Evolutionary conservation across 2,329 filamentous ascomycete species (phyloP).

Genomic region (Fusarium algeriense): DNA sequence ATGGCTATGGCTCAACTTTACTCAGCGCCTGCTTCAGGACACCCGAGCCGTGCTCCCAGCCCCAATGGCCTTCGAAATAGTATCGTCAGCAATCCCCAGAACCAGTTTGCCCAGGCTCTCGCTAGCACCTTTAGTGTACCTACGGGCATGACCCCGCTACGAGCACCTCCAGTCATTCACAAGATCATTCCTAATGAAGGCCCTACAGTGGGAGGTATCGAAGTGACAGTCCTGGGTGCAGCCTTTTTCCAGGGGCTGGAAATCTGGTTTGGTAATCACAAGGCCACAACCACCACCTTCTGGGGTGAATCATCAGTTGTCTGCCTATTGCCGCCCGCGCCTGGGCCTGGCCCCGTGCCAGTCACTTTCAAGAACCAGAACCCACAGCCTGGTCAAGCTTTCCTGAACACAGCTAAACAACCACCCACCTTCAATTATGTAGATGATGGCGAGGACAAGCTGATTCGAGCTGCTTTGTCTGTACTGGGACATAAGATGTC

Average conservation of each 20-base stretch:
- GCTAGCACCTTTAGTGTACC: constrained; percentile 62
- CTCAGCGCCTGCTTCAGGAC: constrained; percentile 78
- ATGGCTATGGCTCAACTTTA: constrained; percentile 73
- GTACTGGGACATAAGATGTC: constrained; percentile 75
- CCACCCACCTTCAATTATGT: constrained; percentile 77
- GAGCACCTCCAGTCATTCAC: constrained; percentile 72
- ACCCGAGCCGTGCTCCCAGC: constrained; percentile 82
- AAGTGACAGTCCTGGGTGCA: constrained; percentile 86
- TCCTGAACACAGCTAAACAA: constrained; percentile 53
- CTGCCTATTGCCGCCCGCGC: constrained; percentile 79
- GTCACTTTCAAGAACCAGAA: constrained; percentile 75
- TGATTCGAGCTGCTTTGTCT: constrained; percentile 75
- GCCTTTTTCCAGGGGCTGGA: constrained; percentile 82
- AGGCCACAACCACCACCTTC: constrained; percentile 78
- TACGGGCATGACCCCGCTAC: constrained; percentile 62
- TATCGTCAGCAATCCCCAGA: constrained; percentile 56
- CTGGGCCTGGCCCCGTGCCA: constrained; percentile 74
- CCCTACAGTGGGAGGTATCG: constrained; percentile 84
- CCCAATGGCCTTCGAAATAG: constrained; percentile 68
- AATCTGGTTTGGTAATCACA: constrained; percentile 81
- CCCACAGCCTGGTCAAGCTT: constrained; percentile 53
- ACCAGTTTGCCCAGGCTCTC: constrained; percentile 62
- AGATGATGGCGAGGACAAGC: constrained; percentile 76
- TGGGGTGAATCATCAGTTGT: constrained; percentile 86
- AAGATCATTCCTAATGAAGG: constrained; percentile 88